Evolutionary conservation across 1,139 yeast species (phyloP).

Genomic region (Saccharomyces hybrid): DNA sequence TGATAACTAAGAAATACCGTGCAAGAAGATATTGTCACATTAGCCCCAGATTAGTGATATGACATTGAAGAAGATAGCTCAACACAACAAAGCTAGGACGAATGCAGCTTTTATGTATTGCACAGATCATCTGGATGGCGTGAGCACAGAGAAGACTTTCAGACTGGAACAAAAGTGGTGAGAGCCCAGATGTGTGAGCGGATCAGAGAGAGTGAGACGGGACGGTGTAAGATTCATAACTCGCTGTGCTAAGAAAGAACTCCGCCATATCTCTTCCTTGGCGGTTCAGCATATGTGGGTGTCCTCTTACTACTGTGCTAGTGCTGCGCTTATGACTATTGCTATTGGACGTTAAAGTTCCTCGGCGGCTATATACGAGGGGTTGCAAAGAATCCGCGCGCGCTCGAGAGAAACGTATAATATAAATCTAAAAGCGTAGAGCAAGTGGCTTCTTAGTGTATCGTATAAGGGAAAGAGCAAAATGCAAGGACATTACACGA

Average conservation of each 20-base stretch:
- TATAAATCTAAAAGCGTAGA: not conserved
- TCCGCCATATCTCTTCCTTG: not conserved
- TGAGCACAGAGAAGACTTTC: too few relatives aligned
- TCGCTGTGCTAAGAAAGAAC: not conserved
- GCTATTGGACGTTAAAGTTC: not conserved
- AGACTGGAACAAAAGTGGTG: too few relatives aligned
- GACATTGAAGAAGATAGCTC: too few relatives aligned
- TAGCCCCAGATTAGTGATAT: not conserved
- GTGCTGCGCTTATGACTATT: not conserved
- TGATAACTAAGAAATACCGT: not conserved
- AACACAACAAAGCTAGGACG: too few relatives aligned
- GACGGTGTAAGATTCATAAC: too few relatives aligned
- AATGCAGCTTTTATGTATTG: too few relatives aligned
- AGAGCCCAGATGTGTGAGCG: too few relatives aligned
- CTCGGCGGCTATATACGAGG: not conserved
- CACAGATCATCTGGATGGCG: too few relatives aligned
- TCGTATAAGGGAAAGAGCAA: not conserved
- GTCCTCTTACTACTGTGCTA: not conserved
- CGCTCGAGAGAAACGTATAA: not conserved
- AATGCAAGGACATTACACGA: not conserved
- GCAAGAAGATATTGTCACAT: not conserved
- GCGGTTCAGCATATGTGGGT: not conserved
- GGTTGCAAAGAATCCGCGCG: not conserved
- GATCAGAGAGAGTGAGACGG: too few relatives aligned
- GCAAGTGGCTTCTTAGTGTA: not conserved